These are phyloP conservation scores for Populus tomentosa DNA, from an alignment of 441 rosid species.

Conservation along the genomic window DNA sequence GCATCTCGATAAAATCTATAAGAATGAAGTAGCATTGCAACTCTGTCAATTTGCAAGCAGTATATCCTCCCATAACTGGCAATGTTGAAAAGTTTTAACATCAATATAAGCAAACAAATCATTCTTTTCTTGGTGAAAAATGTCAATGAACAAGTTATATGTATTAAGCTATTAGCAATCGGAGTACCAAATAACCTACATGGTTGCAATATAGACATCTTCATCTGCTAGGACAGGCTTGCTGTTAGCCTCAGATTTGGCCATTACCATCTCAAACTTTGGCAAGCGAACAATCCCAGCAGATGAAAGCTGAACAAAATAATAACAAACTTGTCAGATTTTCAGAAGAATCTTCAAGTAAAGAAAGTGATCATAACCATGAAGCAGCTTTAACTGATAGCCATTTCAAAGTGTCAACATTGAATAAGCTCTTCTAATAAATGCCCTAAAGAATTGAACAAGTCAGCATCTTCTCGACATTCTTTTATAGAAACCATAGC, in stretches of 20 bases:
- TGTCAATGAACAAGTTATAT: neutral
- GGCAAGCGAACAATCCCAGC: slow-evolving; percentile 91
- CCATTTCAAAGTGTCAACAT: neutral
- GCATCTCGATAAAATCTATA: slow-evolving; percentile 98
- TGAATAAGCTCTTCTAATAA: neutral
- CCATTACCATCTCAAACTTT: slow-evolving; percentile 92
- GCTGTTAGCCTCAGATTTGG: slow-evolving; percentile 74
- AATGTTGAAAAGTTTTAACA: slow-evolving; percentile 17
- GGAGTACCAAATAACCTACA: slow-evolving; percentile 44
- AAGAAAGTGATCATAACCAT: neutral
- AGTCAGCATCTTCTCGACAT: neutral
- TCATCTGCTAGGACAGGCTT: slow-evolving; percentile 89
- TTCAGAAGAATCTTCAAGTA: neutral
- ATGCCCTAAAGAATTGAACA: neutral
- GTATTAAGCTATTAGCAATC: slow-evolving; percentile 7
- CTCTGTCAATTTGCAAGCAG: slow-evolving; percentile 93
- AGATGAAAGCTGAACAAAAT: slow-evolving; percentile 73
- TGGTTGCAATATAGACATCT: slow-evolving; percentile 76
- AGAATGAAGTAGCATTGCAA: slow-evolving; percentile 68
- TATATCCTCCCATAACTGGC: slow-evolving; percentile 96
- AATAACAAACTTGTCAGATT: slow-evolving; percentile 24
- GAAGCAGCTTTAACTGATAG: neutral
- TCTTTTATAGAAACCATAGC: neutral
- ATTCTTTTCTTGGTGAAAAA: neutral
- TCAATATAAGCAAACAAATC: neutral